phyloP scores from a whole-genome alignment of 2,329 filamentous ascomycete species.

The Xylariaceae sp. region DNA sequence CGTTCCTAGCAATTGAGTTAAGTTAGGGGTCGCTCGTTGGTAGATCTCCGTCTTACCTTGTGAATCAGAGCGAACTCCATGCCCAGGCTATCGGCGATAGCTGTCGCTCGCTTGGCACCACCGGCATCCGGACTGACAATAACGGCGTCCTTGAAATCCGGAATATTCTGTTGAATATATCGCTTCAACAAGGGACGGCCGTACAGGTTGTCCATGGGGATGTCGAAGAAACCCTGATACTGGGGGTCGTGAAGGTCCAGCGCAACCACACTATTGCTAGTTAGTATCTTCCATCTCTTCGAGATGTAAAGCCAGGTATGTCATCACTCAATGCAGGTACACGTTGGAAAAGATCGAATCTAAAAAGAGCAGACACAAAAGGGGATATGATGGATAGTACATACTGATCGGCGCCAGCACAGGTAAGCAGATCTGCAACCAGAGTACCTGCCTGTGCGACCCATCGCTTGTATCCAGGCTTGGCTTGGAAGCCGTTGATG shows the following conservation, averaged over 20 bases:
- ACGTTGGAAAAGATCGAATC: not conserved
- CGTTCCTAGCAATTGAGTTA: conserved; percentile 60
- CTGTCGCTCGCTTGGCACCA: conserved; percentile 91
- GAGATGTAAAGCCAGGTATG: conserved; percentile 7
- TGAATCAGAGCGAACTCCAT: conserved; percentile 98
- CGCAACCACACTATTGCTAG: conserved; percentile 62
- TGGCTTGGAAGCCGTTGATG: conserved; percentile 61
- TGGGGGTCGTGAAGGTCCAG: conserved; percentile 96
- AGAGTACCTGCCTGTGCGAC: conserved; percentile 95
- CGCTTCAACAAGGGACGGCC: conserved; percentile 67
- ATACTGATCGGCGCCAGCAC: conserved; percentile 90
- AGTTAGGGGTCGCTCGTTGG: conserved; percentile 30
- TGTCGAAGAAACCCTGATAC: conserved; percentile 98
- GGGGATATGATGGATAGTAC: conserved; percentile 27
- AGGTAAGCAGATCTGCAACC: conserved; percentile 88
- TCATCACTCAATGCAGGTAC: not conserved
- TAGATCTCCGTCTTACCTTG: conserved; percentile 59
- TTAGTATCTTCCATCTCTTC: conserved; percentile 24
- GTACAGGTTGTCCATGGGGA: conserved; percentile 96
- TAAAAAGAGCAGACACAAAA: not conserved
- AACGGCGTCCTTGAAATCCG: conserved; percentile 78
- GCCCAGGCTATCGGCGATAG: conserved; percentile 86
- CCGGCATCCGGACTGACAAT: conserved; percentile 96
- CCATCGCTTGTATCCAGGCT: conserved; percentile 97
- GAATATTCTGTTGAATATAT: conserved; percentile 74